A percentile compares a stretch with the other conserved stretches of the same genome.
Evolutionary conservation across 306 rosid genomes (phyloP).

Genomic region (Glycine latifolia): DNA sequence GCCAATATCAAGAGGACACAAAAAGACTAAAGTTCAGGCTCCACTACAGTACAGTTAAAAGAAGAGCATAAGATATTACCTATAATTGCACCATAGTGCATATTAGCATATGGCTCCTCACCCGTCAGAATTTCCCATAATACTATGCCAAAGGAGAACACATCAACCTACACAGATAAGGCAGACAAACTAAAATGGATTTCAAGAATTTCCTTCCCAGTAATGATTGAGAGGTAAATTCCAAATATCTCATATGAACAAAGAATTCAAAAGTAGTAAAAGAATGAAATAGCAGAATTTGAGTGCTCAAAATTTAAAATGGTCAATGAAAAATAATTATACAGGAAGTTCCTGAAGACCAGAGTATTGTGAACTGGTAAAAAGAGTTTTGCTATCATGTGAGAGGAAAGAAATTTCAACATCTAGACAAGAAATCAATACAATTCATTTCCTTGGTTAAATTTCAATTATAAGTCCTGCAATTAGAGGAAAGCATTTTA

Average conservation of each 20-base stretch:
- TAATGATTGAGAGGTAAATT: conserved; percentile 14
- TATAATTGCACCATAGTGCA: conserved; percentile 97
- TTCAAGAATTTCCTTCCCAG: neutral
- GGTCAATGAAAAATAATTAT: neutral
- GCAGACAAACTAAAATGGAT: conserved; percentile 33
- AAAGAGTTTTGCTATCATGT: neutral
- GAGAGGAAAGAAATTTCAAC: conserved; percentile 23
- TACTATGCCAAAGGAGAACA: conserved; percentile 93
- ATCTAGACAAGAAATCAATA: conserved; percentile 34
- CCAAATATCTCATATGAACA: conserved; percentile 15
- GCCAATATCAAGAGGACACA: conserved; percentile 32
- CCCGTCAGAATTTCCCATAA: conserved; percentile 97
- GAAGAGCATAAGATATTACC: conserved; percentile 53
- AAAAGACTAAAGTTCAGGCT: neutral
- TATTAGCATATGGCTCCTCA: conserved; percentile 97
- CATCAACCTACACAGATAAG: conserved; percentile 72
- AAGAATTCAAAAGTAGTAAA: neutral
- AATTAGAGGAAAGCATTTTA: conserved; percentile 29
- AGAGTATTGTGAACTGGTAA: conserved; percentile 13
- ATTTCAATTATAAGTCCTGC: neutral
- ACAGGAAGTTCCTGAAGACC: conserved; percentile 27
- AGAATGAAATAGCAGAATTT: conserved; percentile 19
- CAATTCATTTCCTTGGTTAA: conserved; percentile 22
- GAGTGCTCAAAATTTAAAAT: neutral
- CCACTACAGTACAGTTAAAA: conserved; percentile 24